Evolutionary conservation across 2,329 filamentous ascomycete species (phyloP).

Genomic region (Daldinia eschscholtzii): DNA sequence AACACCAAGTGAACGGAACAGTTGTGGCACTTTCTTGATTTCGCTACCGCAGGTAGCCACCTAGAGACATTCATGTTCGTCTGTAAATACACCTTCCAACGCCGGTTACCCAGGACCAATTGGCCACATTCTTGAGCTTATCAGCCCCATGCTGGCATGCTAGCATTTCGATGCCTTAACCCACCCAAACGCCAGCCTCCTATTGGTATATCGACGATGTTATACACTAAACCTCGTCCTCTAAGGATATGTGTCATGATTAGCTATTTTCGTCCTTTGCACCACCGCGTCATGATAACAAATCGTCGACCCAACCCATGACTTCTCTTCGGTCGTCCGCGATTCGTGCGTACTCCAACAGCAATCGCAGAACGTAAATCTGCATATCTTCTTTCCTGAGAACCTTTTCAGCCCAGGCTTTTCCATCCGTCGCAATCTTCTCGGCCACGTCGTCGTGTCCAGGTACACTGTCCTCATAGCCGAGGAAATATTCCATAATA

Average conservation of each 20-base stretch:
- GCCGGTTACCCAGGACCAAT: conserved; percentile 30
- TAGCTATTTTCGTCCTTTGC: conserved; percentile 9
- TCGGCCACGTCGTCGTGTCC: conserved; percentile 70
- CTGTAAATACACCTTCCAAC: conserved; percentile 31
- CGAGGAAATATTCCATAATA: conserved; percentile 80
- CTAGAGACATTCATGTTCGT: conserved; percentile 13
- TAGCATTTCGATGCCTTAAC: conserved; percentile 34
- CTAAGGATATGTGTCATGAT: conserved; percentile 31
- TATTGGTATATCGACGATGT: conserved; percentile 43
- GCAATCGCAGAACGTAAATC: conserved; percentile 74
- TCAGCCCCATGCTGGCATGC: conserved; percentile 27
- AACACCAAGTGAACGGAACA: not conserved
- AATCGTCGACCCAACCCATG: conserved; percentile 69
- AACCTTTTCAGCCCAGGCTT: conserved; percentile 76
- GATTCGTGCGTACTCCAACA: conserved; percentile 73
- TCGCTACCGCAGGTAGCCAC: conserved; percentile 2
- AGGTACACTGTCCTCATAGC: conserved; percentile 60
- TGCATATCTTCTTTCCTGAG: conserved; percentile 80
- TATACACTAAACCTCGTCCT: conserved; percentile 36
- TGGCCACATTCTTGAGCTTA: conserved; percentile 25
- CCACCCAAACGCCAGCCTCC: conserved; percentile 44
- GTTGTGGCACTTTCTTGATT: conserved; percentile 1
- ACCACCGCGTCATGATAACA: conserved; percentile 50
- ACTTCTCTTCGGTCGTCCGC: conserved; percentile 63
- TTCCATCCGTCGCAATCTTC: conserved; percentile 74